Base-by-base conservation (phyloP, 164 flowering plant genomes). In the Chloranthus sessilifolius region DNA sequence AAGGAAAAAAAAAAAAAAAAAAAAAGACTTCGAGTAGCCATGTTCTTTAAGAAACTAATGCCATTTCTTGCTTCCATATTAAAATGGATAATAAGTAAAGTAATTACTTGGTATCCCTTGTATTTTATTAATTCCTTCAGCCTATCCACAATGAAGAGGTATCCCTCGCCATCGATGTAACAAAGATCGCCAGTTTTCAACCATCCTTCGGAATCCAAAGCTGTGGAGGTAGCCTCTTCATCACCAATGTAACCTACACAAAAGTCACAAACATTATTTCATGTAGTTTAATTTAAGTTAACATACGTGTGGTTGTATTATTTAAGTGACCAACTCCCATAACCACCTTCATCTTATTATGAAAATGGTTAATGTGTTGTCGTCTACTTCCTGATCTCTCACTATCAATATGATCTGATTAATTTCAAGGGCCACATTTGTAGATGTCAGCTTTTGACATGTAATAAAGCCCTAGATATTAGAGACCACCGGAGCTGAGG, bases 161-260 rank as follows among this genome's bases (percentile, higher is more conserved):
- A 74, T 5, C 86, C 90, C 2, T 78, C 80, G 4, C 59, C 37
- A 43, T 82, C 80, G 14, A 82, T 56, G 39, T 74, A 78, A 51
- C 90, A 80, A 3, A 82, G 67, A 47, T 82, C 83, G 3, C 90
- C 90, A 0, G 83, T 80, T 47, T 50, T 82, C 52, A 80, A 49
- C 90, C 90, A 82, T 16, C 82, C 86, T 7, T 71, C 82, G 3
- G 52, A 11, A 20, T 26, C 62, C 35, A 79, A 25, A 7, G 64
- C 55, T 17, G 48, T 55, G 4, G 67, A 20, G 1, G 79, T 82
- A 14, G 80, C 78, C 35, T 70, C 56, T 26, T 55, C 34, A 14
- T 80, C 63, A 0, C 55, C 69, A 34, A 68, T 22, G 50, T 82
- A 82, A 20, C 89, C 76, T 72, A 20, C 53, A 50, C 42, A 25